phyloP scores from a whole-genome alignment of 139 green algal genomes.

The Chlorella sorokiniana region DNA sequence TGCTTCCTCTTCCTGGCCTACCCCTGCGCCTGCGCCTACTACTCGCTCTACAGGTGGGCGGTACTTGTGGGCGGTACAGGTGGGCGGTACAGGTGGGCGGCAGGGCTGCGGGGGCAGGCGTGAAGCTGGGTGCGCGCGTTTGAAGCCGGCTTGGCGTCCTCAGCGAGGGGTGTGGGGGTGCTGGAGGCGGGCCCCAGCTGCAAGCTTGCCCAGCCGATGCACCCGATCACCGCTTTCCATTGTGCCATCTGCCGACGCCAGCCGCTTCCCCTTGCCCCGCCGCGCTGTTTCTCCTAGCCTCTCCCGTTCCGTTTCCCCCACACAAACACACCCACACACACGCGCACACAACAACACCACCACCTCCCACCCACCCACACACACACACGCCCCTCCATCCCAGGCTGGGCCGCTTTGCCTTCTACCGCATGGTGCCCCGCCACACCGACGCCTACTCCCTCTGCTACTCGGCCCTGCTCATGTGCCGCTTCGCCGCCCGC shows the following conservation, averaged over 20 bases:
- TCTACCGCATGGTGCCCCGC: slow-evolving; percentile 65
- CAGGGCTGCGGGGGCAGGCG: not conserved
- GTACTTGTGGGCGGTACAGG: not conserved
- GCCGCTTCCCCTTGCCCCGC: not conserved
- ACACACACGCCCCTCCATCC: too few species aligned
- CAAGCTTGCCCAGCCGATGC: too few species aligned
- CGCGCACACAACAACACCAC: too few species aligned
- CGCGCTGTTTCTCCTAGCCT: not conserved
- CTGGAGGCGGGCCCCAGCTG: too few species aligned
- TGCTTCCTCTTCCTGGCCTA: slow-evolving; percentile 57
- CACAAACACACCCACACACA: too few species aligned
- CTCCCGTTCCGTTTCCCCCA: not conserved
- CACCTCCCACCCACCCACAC: too few species aligned
- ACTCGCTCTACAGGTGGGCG: slow-evolving; percentile 43
- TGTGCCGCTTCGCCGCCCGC: slow-evolving; percentile 59
- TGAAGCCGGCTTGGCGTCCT: too few species aligned
- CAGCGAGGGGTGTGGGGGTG: too few species aligned
- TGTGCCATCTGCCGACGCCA: not conserved
- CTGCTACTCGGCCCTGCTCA: slow-evolving; percentile 59
- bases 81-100: not conserved
- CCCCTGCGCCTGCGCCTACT: slow-evolving; percentile 49
- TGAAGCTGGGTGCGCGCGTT: too few species aligned
- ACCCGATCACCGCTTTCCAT: not conserved
- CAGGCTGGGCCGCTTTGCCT: slow-evolving; percentile 57
- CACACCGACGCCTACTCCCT: slow-evolving; percentile 67